These are phyloP conservation scores for Neopestalotiopsis sp. DNA, from an alignment of 2,329 filamentous ascomycete species.

Conservation along the genomic window DNA sequence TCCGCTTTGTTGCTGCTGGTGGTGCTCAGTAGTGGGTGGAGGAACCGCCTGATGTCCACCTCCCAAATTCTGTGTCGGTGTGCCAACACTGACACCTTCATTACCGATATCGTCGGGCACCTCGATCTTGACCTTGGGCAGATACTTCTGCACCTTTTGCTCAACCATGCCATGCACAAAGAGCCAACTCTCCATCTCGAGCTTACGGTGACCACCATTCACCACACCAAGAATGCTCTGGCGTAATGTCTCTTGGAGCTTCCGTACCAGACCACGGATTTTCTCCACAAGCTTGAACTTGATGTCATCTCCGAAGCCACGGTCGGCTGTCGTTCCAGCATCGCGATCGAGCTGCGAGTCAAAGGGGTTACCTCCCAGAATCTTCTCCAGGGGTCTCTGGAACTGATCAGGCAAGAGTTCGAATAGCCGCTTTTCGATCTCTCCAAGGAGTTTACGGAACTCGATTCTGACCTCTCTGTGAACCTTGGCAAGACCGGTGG, in stretches of 20 bases:
- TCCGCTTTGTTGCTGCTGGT: not conserved
- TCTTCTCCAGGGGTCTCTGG: constrained; percentile 50
- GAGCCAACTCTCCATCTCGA: constrained; percentile 51
- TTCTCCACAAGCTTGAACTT: constrained; percentile 49
- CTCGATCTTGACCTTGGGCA: constrained; percentile 50
- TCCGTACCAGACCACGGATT: constrained; percentile 49
- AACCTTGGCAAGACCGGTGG: constrained; percentile 48
- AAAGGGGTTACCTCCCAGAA: constrained; percentile 53
- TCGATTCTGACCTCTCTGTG: constrained; percentile 52
- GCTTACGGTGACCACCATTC: constrained; percentile 53
- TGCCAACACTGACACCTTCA: constrained; percentile 50
- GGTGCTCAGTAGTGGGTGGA: not conserved
- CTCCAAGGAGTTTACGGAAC: constrained; percentile 50
- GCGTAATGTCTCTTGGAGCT: constrained; percentile 51
- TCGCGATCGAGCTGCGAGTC: constrained; percentile 48
- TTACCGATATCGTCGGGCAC: constrained; percentile 54
- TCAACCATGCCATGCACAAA: constrained; percentile 53
- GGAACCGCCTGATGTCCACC: constrained; percentile 36
- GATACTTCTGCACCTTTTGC: constrained; percentile 50
- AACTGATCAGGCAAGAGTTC: constrained; percentile 50
- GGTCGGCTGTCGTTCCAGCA: constrained; percentile 34
- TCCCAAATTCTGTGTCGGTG: constrained; percentile 39
- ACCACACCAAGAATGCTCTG: constrained; percentile 51
- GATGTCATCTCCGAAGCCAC: constrained; percentile 49
- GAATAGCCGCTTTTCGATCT: constrained; percentile 51